Percentiles rank a stretch among this genome's conserved stretches.
phyloP scores from a whole-genome alignment of 176 grass and related monocot species.

The Musa schizocarpa region DNA sequence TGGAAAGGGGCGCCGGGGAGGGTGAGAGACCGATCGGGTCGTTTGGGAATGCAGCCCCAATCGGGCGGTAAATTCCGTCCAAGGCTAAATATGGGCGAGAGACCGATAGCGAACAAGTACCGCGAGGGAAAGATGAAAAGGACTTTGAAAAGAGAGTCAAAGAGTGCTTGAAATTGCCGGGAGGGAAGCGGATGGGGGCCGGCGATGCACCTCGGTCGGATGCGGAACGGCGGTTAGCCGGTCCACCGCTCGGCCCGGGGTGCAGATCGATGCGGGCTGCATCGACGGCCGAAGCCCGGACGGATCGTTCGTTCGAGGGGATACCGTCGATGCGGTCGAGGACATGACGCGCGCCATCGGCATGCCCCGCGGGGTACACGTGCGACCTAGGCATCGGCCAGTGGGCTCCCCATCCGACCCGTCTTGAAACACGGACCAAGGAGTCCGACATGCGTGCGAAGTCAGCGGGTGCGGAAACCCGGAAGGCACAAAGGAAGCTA shows the following conservation, averaged over 20 bases:
- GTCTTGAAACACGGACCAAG: conserved; percentile 74
- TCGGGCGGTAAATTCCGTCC: conserved; percentile 27
- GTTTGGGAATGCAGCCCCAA: no score
- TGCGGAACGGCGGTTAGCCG: neutral
- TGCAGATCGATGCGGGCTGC: no score
- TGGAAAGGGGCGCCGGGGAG: neutral
- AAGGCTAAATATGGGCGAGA: conserved; percentile 40
- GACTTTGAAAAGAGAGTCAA: conserved; percentile 17
- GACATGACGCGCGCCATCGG: no score
- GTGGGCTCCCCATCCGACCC: conserved; percentile 51
- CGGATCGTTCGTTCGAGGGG: no score
- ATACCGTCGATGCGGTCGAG: no score
- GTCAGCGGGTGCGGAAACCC: no score
- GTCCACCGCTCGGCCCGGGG: no score
- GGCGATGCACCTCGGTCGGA: conserved; percentile 4
- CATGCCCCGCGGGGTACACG: no score
- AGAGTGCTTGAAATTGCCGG: conserved; percentile 24
- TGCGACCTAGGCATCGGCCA: conserved; percentile 4
- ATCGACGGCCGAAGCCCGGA: no score
- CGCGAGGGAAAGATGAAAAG: conserved; percentile 24
- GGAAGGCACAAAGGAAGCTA: no score
- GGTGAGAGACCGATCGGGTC: neutral
- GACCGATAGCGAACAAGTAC: conserved; percentile 40
- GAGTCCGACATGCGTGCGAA: conserved; percentile 65
- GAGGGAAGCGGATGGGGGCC: conserved; percentile 23